phyloP scores from a whole-genome alignment of 345 rosid genomes.

The Acer campestre region DNA sequence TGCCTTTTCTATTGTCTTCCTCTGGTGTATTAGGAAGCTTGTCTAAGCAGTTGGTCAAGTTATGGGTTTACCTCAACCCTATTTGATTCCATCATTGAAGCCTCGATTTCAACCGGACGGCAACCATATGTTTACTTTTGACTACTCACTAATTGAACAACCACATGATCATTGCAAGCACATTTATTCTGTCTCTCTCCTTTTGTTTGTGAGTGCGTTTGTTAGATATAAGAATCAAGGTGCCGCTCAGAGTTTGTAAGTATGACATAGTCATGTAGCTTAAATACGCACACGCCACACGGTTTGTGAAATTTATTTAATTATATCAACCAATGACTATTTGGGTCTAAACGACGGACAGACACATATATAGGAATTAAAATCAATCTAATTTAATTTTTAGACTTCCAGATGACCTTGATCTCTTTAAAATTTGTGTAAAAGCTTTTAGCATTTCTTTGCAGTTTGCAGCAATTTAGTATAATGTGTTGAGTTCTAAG shows the following conservation, averaged over 20 bases:
- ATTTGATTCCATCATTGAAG: background rate
- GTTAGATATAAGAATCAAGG: background rate
- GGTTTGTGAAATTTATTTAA: background rate
- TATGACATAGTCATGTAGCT: background rate
- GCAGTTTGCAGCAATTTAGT: background rate
- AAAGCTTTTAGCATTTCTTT: background rate
- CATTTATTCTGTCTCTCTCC: background rate
- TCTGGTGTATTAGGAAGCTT: background rate
- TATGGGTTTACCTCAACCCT: background rate
- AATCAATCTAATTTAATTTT: background rate
- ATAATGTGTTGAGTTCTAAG: background rate
- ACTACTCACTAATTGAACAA: background rate
- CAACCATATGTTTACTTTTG: background rate
- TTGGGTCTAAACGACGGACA: background rate
- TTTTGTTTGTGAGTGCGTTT: background rate
- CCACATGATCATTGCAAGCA: background rate
- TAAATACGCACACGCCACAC: background rate
- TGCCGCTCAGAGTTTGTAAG: background rate
- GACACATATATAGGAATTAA: background rate
- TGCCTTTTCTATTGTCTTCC: background rate
- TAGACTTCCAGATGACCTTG: background rate
- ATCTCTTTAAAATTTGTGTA: background rate
- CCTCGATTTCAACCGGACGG: background rate
- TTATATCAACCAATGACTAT: background rate
- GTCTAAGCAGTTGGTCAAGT: background rate